Base-by-base conservation (phyloP, 2,329 filamentous ascomycete genomes). In the Cladosporium oxysporum region DNA sequence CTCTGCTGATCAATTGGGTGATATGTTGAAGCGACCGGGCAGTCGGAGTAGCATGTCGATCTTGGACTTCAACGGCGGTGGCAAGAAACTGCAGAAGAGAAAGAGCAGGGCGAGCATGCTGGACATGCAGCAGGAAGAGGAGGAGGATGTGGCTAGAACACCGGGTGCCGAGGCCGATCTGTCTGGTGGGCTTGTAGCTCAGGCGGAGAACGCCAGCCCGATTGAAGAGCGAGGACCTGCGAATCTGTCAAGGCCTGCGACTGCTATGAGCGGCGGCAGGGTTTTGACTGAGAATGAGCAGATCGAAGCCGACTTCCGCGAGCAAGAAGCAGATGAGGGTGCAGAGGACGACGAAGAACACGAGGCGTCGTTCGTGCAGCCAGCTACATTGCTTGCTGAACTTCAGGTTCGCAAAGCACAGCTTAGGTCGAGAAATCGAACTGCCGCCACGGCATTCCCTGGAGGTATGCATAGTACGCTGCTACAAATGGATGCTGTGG, bases 301-400 rank as follows among this genome's bases (percentile, higher is more conserved):
- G 58, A 73, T 74, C 21, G 79, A 81, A 0, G 79, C 82, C 29
- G 81, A 83, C 8, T 80, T 77, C 18, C 77, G 82, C 12, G 81
- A 81, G 3, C 63, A 60, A 18, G 50, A 18, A 5, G 61, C 50
- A 33, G 53, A 59, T n/a, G 62, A 65, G 21, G 62, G 47, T 18
- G 62, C 53, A 7, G 80, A 80, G 3, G 71, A 75, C 41, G 71
- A 73, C 11, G 74, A 76, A 29, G 72, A 73, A 12, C 81, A 81
- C 2, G 82, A 83, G 2, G 73, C 82, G 1, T 90, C 87, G 69
- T 84, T 88, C 62, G 92, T 91, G 0, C 85, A 89, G 4, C 95
- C 95, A 0, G 96, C 93, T 0, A 99, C 95, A 0, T 84, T 99
- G 0, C 85, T 99, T 28, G 95, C 95, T 0, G 95, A 99, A 76